A percentile compares a stretch with the other conserved stretches of the same genome.
Conservation (phyloP, 208 protist species). For the Leishmania major region DNA sequence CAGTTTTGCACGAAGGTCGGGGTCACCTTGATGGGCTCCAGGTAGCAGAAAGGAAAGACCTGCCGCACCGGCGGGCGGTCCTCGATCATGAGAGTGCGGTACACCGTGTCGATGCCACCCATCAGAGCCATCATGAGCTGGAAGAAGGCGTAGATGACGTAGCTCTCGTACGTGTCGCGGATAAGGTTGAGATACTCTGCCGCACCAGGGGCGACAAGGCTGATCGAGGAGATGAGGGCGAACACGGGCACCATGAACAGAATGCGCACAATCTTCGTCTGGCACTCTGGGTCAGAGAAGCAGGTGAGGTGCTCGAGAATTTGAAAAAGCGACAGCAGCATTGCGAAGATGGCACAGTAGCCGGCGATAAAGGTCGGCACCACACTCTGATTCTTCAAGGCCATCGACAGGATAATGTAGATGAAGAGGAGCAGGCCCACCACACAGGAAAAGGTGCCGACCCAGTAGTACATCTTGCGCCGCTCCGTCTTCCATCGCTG, state of each 20-base stretch:
- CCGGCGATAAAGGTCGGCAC: slow-evolving; percentile 82
- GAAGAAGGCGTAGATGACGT: slow-evolving; percentile 95
- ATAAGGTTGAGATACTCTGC: slow-evolving; percentile 92
- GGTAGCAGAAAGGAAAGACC: slow-evolving; percentile 82
- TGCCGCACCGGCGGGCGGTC: slow-evolving; percentile 77
- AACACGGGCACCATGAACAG: slow-evolving; percentile 95
- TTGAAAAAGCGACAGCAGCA: slow-evolving; percentile 84
- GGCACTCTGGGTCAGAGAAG: slow-evolving; percentile 90
- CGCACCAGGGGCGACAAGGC: slow-evolving; percentile 59
- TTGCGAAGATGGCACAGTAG: slow-evolving; percentile 91
- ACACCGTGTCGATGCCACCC: slow-evolving; percentile 87
- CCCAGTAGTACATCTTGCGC: slow-evolving; percentile 89
- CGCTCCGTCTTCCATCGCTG: slow-evolving; percentile 47
- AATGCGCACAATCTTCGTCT: slow-evolving; percentile 93
- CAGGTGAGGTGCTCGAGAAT: slow-evolving; percentile 92
- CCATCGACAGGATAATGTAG: slow-evolving; percentile 57
- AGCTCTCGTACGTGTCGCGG: slow-evolving; percentile 94
- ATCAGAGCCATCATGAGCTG: slow-evolving; percentile 93
- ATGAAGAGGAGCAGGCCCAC: slow-evolving; percentile 75
- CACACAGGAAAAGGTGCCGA: slow-evolving; percentile 74
- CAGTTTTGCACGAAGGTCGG: slow-evolving; percentile 90
- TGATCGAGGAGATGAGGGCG: slow-evolving; percentile 88
- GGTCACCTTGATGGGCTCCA: slow-evolving; percentile 84
- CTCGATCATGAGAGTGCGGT: slow-evolving; percentile 85
- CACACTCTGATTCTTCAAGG: slow-evolving; percentile 46